Conservation (phyloP, 495 filamentous ascomycete genomes). For the Pseudoneurospora amorphoporcata region DNA sequence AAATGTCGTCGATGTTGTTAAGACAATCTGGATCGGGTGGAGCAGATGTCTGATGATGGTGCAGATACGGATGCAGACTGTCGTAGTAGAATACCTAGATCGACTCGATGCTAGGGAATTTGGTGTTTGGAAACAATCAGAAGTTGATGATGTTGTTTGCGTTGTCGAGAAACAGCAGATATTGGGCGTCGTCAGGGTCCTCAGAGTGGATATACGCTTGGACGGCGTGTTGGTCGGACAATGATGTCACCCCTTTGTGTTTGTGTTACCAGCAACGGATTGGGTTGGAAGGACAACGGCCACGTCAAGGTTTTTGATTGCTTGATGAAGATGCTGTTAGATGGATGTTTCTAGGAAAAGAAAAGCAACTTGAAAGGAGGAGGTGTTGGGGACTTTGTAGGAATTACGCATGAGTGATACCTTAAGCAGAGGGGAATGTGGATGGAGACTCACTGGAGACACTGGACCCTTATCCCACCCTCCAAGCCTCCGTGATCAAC, state of each 20-base stretch:
- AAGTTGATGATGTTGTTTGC: neutral
- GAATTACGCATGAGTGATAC: neutral
- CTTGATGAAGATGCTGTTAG: neutral
- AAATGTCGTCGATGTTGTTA: neutral
- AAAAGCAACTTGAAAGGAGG: neutral
- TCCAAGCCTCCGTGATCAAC: neutral
- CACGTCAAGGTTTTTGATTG: neutral
- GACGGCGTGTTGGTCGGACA: neutral
- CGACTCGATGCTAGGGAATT: neutral
- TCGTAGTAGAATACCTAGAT: neutral
- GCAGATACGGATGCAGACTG: neutral
- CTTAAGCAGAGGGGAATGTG: neutral
- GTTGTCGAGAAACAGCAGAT: neutral
- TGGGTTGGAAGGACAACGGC: neutral
- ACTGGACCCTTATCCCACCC: neutral
- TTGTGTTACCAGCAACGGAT: neutral
- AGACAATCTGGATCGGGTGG: neutral
- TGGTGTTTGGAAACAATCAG: neutral
- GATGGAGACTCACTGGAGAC: neutral
- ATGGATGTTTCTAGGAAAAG: neutral
- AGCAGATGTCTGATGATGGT: neutral
- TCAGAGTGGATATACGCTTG: neutral
- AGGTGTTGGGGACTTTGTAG: neutral
- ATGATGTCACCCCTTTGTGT: neutral
- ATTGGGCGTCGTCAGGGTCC: neutral